Base-by-base conservation (phyloP, 306 rosid genomes). In the Cucumis melo region DNA sequence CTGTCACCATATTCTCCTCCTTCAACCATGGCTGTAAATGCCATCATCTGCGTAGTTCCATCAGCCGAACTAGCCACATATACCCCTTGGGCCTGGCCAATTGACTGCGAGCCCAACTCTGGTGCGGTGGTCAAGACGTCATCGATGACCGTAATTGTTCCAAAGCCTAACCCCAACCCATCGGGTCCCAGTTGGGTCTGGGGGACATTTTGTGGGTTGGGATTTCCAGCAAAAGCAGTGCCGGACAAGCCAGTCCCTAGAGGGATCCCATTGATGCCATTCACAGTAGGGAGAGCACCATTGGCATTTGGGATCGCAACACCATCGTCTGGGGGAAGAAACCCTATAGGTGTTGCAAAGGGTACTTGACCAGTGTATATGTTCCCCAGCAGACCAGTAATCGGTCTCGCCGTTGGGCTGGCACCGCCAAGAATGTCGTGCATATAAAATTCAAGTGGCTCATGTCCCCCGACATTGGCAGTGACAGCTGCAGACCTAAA, bases 1-100 rank as follows among this genome's bases (percentile, higher is more conserved):
- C 88, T 87, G 53, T 93, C 97, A 19, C 93, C 98, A 62, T 91
- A 93, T 27, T 93, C 97, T 42, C 98, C 98, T 80, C 96, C 97
- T 86, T 93, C 97, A 78, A 93, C 82, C 84, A 91, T 39, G 7
- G 91, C 92, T 46, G 98, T 93, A 48, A 91, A 91, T 5, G 85
- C 84, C 96, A 93, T 91, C 98, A 93, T 93, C 86, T 91, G 93
- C 21, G 87, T 59, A 20, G 80, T 70, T 77, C 96, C 94, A 81
- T 91, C 90, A 27, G 89, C 97, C 4, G 97, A 91, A 74, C 94
- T 90, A 17, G 97, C 98, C 80, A 91, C 91, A 77, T 93, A 93
- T 16, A 91, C 94, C 8, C 94, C 97, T 46, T 87, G 94, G 32
- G 92, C 96, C 79, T 83, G 85, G 57, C 94, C 94, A 34, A 91